phyloP scores from a whole-genome alignment of 2,329 filamentous ascomycete species.

The Hymenoscyphus albidus region DNA sequence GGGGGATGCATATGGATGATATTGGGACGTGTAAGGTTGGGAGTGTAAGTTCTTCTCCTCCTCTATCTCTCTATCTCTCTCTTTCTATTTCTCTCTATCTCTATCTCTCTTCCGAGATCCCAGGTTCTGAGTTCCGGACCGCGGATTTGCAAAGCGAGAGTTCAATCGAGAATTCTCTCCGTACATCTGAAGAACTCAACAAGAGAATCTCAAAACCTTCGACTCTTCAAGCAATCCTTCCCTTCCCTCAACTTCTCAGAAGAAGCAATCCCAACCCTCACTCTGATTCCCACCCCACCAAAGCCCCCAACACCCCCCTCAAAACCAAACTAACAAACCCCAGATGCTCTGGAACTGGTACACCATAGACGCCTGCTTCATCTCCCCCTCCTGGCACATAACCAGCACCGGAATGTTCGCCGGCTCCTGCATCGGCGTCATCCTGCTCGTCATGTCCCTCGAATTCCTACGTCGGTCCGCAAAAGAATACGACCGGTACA shows the following conservation, averaged over 20 bases:
- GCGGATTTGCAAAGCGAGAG: no score
- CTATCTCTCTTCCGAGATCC: no score
- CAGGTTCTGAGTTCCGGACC: no score
- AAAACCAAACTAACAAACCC: not conserved
- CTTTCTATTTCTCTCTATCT: no score
- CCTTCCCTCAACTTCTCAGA: no score
- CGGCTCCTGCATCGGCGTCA: conserved; percentile 73
- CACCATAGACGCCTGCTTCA: conserved; percentile 69
- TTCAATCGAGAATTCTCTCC: no score
- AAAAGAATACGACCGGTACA: conserved; percentile 69
- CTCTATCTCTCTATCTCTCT: no score
- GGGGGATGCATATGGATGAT: conserved; percentile 9
- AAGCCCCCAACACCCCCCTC: not conserved
- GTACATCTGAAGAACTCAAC: no score
- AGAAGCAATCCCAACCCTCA: not conserved
- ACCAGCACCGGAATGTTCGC: conserved; percentile 69
- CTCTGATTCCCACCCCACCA: not conserved
- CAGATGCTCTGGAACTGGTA: conserved; percentile 82
- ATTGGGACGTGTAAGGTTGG: conserved; percentile 12
- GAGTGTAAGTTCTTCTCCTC: conserved; percentile 7
- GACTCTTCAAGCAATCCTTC: no score
- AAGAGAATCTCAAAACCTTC: no score
- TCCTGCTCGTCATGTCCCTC: conserved; percentile 68
- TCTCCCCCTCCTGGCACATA: conserved; percentile 66
- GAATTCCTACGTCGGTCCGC: conserved; percentile 67